A percentile compares a stretch with the other conserved stretches of the same genome.
Evolutionary conservation across 2,329 filamentous ascomycete species (phyloP).

Genomic region (Pleoardoris graminearum): DNA sequence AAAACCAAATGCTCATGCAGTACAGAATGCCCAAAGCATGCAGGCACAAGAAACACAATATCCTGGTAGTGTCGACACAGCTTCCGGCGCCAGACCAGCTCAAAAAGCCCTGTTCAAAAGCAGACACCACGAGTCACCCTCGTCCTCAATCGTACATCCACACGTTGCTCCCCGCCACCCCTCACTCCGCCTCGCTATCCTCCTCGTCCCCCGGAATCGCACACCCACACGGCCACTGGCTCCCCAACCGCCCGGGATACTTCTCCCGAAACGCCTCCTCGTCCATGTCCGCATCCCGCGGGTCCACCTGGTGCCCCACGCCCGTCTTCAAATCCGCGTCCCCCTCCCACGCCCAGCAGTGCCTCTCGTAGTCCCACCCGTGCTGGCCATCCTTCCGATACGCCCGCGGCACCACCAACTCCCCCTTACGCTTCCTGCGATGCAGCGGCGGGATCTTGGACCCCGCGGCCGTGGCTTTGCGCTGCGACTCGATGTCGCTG

Average conservation of each 20-base stretch:
- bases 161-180: neutral
- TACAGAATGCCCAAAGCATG: no score
- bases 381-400: slow-evolving; percentile 30
- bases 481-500: neutral
- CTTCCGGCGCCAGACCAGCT: neutral
- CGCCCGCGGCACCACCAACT: neutral
- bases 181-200: slow-evolving; percentile 11
- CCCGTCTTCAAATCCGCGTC: slow-evolving; percentile 25
- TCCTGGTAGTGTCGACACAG: no score
- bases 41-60: no score
- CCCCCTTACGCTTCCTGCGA: neutral
- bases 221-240: slow-evolving; percentile 35
- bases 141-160: neutral
- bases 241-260: slow-evolving; percentile 20
- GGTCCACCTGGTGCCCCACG: slow-evolving; percentile 25
- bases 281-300: slow-evolving; percentile 9
- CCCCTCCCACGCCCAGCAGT: slow-evolving; percentile 12
- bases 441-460: neutral
- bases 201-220: slow-evolving; percentile 8
- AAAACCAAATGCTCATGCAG: no score
- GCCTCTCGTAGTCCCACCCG: slow-evolving; percentile 20
- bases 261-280: slow-evolving; percentile 19
- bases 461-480: neutral
- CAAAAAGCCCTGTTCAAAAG: neutral
- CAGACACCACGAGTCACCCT: neutral